phyloP scores from a whole-genome alignment of 2,329 filamentous ascomycete species.

The Calcarisporium arbuscula region DNA sequence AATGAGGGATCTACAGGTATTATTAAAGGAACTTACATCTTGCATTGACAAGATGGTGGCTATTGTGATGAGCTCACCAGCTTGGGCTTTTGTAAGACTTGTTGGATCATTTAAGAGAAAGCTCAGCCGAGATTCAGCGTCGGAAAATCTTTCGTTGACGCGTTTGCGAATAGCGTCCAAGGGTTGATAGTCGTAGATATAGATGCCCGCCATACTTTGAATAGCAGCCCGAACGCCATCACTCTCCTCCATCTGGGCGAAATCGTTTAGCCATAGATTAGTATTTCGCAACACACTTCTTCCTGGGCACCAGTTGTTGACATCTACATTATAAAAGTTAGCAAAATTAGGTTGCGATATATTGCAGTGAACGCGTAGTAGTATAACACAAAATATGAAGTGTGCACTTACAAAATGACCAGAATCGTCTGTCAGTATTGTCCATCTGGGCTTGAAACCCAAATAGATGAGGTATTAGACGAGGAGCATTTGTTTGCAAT shows the following conservation, averaged over 20 bases:
- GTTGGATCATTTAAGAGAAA: constrained; percentile 19
- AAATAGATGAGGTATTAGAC: constrained; percentile 21
- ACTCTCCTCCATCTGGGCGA: constrained; percentile 30
- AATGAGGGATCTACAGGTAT: too few relatives aligned
- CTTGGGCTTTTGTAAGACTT: constrained; percentile 14
- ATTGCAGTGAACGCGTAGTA: too few relatives aligned
- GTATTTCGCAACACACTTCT: constrained; percentile 30
- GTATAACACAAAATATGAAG: background rate
- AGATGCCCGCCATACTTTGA: constrained; percentile 33
- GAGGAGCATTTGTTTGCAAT: too few relatives aligned
- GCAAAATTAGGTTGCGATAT: too few relatives aligned
- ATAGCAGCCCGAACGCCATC: constrained; percentile 29
- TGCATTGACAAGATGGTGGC: constrained; percentile 32
- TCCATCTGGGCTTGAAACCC: constrained; percentile 27
- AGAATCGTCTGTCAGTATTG: constrained; percentile 24
- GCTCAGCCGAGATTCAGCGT: constrained; percentile 24
- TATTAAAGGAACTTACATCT: constrained; percentile 30
- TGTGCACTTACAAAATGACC: constrained; percentile 27
- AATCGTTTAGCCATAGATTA: constrained; percentile 34
- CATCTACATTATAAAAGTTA: constrained; percentile 20
- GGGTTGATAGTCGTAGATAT: constrained; percentile 34
- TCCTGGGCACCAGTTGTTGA: constrained; percentile 34
- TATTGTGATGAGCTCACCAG: constrained; percentile 30
- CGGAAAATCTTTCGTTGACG: constrained; percentile 25
- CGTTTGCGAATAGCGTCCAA: constrained; percentile 22